Conservation (phyloP, 169 alveolate species). For the Plasmodium blacklocki region DNA sequence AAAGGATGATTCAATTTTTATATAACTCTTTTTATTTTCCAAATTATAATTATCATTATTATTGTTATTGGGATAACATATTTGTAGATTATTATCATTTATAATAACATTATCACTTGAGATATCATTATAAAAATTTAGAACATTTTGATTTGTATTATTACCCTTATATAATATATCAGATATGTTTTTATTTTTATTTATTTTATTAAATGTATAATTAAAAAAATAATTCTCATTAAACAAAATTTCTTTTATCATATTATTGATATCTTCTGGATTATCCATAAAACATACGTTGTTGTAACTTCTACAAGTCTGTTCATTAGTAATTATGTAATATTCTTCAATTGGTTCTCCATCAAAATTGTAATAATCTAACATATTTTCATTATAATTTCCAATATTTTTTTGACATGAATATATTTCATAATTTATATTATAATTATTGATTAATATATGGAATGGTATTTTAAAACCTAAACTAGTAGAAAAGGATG, state of each 20-base stretch:
- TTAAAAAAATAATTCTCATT: constrained; percentile 73
- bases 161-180: constrained; percentile 2
- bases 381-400: not conserved
- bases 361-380: not conserved
- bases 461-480: constrained; percentile 29
- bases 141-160: not conserved
- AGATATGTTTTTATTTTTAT: constrained; percentile 16
- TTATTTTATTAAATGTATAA: constrained; percentile 45
- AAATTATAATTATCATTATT: too few relatives aligned
- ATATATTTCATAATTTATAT: constrained; percentile 6
- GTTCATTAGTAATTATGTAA: constrained; percentile 37
- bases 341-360: constrained; percentile 16
- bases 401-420: not conserved
- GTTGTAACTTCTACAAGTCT: not conserved
- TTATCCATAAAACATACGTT: constrained; percentile 8
- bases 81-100: not conserved
- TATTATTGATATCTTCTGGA: constrained; percentile 4
- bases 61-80: too few relatives aligned
- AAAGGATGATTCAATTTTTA: not conserved
- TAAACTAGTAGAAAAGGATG: not conserved
- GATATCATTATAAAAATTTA: not conserved
- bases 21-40: not conserved
- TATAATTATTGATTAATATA: constrained; percentile 39
- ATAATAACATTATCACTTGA: not conserved
- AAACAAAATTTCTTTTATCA: constrained; percentile 50